Evolutionary conservation across 2,329 filamentous ascomycete species (phyloP).

Genomic region (Boeremia lycopersici): DNA sequence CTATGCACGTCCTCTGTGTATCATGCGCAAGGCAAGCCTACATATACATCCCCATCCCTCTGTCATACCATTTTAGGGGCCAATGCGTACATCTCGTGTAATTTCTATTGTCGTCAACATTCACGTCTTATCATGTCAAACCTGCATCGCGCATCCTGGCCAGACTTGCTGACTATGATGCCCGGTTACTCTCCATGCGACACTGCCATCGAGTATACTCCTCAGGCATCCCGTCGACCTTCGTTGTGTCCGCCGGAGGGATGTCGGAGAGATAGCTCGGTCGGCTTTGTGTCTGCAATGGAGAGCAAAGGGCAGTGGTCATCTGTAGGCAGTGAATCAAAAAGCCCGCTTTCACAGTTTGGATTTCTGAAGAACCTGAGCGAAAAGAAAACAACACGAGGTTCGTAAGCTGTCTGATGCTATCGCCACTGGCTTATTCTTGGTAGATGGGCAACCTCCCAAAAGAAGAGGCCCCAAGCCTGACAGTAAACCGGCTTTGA

Average conservation of each 20-base stretch:
- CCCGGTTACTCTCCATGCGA: conserved; percentile 45
- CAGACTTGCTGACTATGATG: conserved; percentile 44
- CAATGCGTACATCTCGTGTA: conserved; percentile 34
- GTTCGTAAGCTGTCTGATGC: conserved; percentile 51
- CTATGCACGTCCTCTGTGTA: conserved; percentile 27
- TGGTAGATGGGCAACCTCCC: conserved; percentile 76
- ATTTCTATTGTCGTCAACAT: conserved; percentile 32
- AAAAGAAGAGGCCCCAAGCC: conserved; percentile 95
- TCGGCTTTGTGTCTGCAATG: conserved; percentile 45
- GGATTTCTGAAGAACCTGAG: conserved; percentile 67
- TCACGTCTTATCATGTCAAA: conserved; percentile 16
- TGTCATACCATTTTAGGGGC: conserved; percentile 32
- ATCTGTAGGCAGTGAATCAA: conserved; percentile 45
- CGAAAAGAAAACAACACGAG: conserved; percentile 79
- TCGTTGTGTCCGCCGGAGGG: conserved; percentile 43
- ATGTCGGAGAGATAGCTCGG: conserved; percentile 41
- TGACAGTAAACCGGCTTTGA: conserved; percentile 92
- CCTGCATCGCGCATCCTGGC: conserved; percentile 42
- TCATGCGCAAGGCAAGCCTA: conserved; percentile 27
- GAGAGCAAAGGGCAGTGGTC: conserved; percentile 47
- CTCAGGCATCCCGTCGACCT: conserved; percentile 41
- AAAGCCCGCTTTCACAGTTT: conserved; percentile 47
- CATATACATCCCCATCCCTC: conserved; percentile 43
- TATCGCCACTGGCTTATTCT: conserved; percentile 5
- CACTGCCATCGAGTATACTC: conserved; percentile 42